phyloP scores from a whole-genome alignment of 2,329 filamentous ascomycete species.

The Phaeosphaeria sp. region DNA sequence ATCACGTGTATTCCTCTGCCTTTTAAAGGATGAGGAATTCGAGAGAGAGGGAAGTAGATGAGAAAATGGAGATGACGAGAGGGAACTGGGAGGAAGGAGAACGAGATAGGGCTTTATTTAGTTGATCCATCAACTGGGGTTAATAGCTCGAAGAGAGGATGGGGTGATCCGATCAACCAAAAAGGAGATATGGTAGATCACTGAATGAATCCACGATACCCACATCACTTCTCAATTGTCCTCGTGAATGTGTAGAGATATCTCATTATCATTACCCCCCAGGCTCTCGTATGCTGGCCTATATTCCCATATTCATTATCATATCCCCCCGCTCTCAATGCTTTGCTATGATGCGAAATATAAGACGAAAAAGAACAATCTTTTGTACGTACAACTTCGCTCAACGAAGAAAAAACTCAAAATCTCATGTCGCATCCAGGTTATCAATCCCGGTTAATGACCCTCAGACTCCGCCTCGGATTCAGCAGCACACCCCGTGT shows the following conservation, averaged over 20 bases:
- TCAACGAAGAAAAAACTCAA: background rate
- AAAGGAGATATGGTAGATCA: background rate
- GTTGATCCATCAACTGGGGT: too few relatives aligned
- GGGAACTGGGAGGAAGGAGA: too few relatives aligned
- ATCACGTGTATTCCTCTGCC: background rate
- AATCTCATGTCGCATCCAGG: conserved; percentile 5
- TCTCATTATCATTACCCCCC: background rate
- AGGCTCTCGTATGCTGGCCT: background rate
- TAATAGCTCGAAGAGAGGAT: background rate
- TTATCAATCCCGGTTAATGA: conserved; percentile 66
- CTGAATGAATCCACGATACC: background rate
- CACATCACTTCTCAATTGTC: background rate
- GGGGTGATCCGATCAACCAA: background rate
- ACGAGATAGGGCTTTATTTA: too few relatives aligned
- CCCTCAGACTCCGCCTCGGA: conserved; percentile 71
- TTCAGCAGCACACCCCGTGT: conserved; percentile 67
- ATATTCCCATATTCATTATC: background rate
- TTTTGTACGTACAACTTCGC: background rate
- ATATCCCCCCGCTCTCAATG: background rate
- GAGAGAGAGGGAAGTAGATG: too few relatives aligned
- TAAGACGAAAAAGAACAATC: background rate
- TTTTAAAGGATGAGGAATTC: background rate
- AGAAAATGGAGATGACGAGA: too few relatives aligned
- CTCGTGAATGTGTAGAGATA: background rate
- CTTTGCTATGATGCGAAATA: conserved; percentile 1